These are phyloP conservation scores for Lachnellula subtilissima DNA, from an alignment of 2,329 filamentous ascomycete genomes.

Conservation along the genomic window DNA sequence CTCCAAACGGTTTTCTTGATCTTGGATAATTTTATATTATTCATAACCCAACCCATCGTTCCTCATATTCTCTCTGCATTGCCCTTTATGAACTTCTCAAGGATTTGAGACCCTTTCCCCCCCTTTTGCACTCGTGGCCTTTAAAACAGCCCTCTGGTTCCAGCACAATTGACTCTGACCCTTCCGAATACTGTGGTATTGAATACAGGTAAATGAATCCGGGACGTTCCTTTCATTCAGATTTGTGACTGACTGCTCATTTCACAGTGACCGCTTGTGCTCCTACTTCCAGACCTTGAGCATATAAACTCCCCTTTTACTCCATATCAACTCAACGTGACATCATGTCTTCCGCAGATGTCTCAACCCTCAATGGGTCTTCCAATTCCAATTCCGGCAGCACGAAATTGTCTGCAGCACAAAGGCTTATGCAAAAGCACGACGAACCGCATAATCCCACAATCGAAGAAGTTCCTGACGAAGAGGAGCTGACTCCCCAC, in stretches of 20 bases:
- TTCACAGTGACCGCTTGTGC: not conserved
- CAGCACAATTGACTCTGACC: not conserved
- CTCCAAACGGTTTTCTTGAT: conserved; percentile 9
- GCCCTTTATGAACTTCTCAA: conserved; percentile 25
- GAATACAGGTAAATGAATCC: not conserved
- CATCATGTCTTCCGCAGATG: conserved; percentile 26
- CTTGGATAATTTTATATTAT: conserved; percentile 15
- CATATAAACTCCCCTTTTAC: conserved; percentile 1
- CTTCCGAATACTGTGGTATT: not conserved
- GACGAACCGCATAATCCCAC: conserved; percentile 53
- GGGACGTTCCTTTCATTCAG: too few species aligned
- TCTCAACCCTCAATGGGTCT: conserved; percentile 15
- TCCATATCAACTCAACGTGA: conserved; percentile 1
- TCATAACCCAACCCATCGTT: conserved; percentile 4
- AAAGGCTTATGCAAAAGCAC: conserved; percentile 63
- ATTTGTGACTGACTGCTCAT: not conserved
- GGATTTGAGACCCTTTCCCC: conserved; percentile 16
- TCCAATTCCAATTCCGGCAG: conserved; percentile 17
- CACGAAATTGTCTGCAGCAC: conserved; percentile 30
- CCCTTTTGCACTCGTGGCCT: conserved; percentile 26
- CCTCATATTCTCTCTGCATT: conserved; percentile 9
- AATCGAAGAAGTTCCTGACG: conserved; percentile 76
- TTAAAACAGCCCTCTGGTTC: conserved; percentile 5
- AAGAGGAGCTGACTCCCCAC: conserved; percentile 65
- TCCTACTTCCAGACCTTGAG: not conserved